Percentiles rank a stretch among this genome's conserved stretches.
phyloP scores from a whole-genome alignment of 2,329 filamentous ascomycete species.

The Blastomyces emzantsi region DNA sequence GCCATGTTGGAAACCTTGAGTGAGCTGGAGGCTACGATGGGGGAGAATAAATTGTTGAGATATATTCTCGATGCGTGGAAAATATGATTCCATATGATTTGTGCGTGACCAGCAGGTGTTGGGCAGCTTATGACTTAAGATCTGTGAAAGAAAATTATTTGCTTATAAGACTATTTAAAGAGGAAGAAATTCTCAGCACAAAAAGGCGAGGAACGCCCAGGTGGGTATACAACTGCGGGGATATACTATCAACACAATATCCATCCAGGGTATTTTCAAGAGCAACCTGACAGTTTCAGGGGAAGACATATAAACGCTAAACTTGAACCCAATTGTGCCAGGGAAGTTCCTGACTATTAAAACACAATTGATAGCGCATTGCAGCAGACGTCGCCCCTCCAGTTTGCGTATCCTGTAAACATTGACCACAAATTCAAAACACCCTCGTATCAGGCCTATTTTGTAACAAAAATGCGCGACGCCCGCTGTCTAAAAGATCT shows the following conservation, averaged over 20 bases:
- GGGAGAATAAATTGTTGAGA: neutral
- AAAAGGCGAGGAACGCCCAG: too few species aligned
- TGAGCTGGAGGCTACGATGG: neutral
- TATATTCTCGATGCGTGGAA: neutral
- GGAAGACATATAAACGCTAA: neutral
- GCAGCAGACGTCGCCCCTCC: neutral
- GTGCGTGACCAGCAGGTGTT: neutral
- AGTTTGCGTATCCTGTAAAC: neutral
- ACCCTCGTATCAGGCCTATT: neutral
- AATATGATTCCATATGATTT: neutral
- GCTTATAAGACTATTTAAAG: too few species aligned
- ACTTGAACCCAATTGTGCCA: neutral
- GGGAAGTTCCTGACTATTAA: neutral
- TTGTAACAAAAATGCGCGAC: neutral
- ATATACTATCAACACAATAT: too few species aligned
- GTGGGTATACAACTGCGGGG: too few species aligned
- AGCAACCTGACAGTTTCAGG: too few species aligned
- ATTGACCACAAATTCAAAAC: neutral
- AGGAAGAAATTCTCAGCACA: too few species aligned
- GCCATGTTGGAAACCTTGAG: constrained; percentile 1
- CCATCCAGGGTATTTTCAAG: too few species aligned
- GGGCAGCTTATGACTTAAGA: too few species aligned
- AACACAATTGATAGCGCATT: neutral
- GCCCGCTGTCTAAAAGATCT: neutral
- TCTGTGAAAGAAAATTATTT: too few species aligned